These are phyloP conservation scores for Aspergillus sp. DNA, from an alignment of 2,329 filamentous ascomycete genomes.

Conservation along the genomic window DNA sequence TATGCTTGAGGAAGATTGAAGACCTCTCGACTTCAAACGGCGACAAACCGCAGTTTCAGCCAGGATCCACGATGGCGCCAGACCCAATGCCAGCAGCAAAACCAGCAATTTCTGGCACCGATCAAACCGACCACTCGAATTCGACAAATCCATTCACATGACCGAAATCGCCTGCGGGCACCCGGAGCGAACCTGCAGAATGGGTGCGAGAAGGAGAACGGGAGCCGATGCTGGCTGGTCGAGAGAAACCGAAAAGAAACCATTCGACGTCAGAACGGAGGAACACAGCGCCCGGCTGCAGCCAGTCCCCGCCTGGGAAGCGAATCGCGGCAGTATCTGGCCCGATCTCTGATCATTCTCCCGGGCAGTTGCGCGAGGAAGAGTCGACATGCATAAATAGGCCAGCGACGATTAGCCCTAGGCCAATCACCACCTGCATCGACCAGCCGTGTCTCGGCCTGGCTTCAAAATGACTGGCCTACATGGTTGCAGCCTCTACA, in stretches of 20 bases:
- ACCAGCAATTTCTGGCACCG: slow-evolving; percentile 13
- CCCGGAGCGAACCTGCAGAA: slow-evolving; percentile 24
- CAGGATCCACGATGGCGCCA: not conserved
- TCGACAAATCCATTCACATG: slow-evolving; percentile 30
- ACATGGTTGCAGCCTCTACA: not conserved
- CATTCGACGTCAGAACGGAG: slow-evolving; percentile 8
- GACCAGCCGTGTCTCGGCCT: not conserved
- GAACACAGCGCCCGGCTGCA: not conserved
- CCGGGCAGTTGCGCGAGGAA: not conserved
- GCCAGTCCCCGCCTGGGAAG: slow-evolving; percentile 12
- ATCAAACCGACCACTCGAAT: slow-evolving; percentile 11
- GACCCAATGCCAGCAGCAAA: not conserved
- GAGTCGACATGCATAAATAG: not conserved
- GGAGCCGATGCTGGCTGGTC: slow-evolving; percentile 1
- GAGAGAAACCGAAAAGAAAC: slow-evolving; percentile 11
- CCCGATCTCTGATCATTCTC: slow-evolving; percentile 1
- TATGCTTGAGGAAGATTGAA: too few species aligned
- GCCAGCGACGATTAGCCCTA: not conserved
- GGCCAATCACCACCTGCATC: not conserved
- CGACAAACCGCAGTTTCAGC: not conserved
- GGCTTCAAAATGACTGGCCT: not conserved
- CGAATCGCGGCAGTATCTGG: slow-evolving; percentile 10
- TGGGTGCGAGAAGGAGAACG: not conserved
- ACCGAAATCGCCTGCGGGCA: slow-evolving; percentile 25
- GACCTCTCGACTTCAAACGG: too few species aligned